phyloP scores from a whole-genome alignment of 192 early-diverging fungal species.

The Podila minutissima region DNA sequence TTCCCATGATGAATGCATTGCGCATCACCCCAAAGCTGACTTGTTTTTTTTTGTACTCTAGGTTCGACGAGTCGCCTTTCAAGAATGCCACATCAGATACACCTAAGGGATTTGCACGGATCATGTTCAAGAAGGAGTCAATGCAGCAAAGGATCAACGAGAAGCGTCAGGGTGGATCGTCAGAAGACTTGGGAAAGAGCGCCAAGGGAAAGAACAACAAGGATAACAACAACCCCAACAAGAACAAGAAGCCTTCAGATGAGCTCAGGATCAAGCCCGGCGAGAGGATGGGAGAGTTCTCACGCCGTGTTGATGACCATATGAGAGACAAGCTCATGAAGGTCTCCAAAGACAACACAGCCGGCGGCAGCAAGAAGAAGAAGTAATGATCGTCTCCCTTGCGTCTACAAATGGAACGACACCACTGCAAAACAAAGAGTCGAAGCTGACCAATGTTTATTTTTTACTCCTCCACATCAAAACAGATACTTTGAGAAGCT shows the following conservation, averaged over 20 bases:
- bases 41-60: not conserved
- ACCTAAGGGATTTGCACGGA: conserved; percentile 53
- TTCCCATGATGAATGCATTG: not conserved
- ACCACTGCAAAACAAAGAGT: not conserved
- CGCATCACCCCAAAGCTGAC: not conserved
- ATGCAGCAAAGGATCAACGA: conserved; percentile 23
- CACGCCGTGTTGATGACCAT: conserved; percentile 55
- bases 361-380: conserved; percentile 54
- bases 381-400: conserved; percentile 14
- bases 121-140: conserved; percentile 53
- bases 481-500: conserved; percentile 55
- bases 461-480: not conserved
- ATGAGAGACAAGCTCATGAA: conserved; percentile 53
- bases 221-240: not conserved
- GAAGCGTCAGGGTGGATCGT: conserved; percentile 14
- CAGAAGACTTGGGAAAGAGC: conserved; percentile 13
- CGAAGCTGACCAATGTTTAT: not conserved
- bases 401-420: not conserved
- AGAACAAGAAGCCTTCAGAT: conserved; percentile 16
- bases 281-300: conserved; percentile 58
- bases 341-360: conserved; percentile 44
- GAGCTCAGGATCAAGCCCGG: conserved; percentile 52
- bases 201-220: conserved; percentile 8
- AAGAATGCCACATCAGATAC: conserved; percentile 46
- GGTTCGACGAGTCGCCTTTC: conserved; percentile 52